Evolutionary conservation across 192 early-diverging fungal species (phyloP), one percentile per base, ranked within the genome.

Genomic region (Coemansia sp.): DNA sequence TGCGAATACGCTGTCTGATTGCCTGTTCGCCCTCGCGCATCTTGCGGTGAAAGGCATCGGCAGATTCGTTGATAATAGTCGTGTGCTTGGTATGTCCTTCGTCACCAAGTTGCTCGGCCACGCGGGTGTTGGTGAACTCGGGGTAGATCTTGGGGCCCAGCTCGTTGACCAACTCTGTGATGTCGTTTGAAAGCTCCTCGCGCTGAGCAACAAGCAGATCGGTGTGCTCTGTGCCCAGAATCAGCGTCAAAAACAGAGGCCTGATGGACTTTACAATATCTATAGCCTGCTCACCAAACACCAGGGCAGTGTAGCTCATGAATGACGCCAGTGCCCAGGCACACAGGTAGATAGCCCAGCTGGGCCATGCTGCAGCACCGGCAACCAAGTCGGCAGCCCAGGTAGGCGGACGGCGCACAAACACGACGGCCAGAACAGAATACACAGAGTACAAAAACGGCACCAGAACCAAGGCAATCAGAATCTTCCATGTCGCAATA

Each of bases 401-500:
- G 8, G 3, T 15, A 9, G 78, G 72, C 24, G 60, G 55, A 6
- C 60, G 58, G n/a, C 58, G 58, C 23, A 70, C 60, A 56, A 58
- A 64, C 26, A 62, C 51, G 0, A 76, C 64, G 11, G 84, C 80
- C 18, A 91, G 48, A 24, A 87, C 52, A 4, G 84, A 79, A 60
- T 91, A 92, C 1, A 80, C 53, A 3, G 80, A 80, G 58, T 92
- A 92, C 18, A 89, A 74, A 7, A 80, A 55, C 2, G 92, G 92
- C 32, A 86, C 80, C 22, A 94, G 77, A 1, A 81, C 90, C 20
- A 88, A 62, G 19, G 80, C 83, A 18, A 92, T 84, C 6, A 93
- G 60, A 10, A 93, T 70, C 64, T 97, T 97, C 96, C 94, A 97
- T 5, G 96, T 96, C 0, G 90, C 92, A 15, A 99, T 76, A 8